Evolutionary conservation across 2,329 filamentous ascomycete species (phyloP).

Genomic region (Sporothrix brasiliensis): DNA sequence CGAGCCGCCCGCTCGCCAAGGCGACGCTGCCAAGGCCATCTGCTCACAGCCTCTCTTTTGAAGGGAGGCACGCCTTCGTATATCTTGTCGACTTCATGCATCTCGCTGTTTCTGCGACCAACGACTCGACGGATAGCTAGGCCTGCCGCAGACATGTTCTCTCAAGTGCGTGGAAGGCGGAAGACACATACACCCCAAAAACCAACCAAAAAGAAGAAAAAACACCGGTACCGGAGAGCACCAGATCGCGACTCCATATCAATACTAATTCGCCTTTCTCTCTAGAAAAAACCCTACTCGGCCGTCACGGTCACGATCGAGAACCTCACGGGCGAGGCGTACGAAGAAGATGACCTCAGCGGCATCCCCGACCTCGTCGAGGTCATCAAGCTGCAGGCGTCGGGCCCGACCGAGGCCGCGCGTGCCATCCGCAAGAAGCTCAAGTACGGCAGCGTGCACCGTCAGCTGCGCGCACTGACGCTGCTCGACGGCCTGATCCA

Average conservation of each 20-base stretch:
- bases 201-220: too few relatives aligned
- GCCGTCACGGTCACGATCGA: slow-evolving; percentile 93
- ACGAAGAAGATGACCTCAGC: slow-evolving; percentile 86
- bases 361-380: slow-evolving; percentile 94
- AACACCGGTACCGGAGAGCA: background rate
- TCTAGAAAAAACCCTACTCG: slow-evolving; percentile 82
- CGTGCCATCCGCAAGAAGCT: slow-evolving; percentile 95
- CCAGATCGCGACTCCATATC: too few relatives aligned
- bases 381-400: slow-evolving; percentile 84
- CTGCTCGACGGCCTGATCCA: slow-evolving; percentile 92
- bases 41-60: background rate
- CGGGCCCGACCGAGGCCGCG: slow-evolving; percentile 85
- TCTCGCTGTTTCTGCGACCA: background rate
- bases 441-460: slow-evolving; percentile 95
- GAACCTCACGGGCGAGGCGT: slow-evolving; percentile 83
- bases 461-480: slow-evolving; percentile 83
- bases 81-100: background rate
- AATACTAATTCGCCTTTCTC: background rate
- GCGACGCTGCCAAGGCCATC: background rate
- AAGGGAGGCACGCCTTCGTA: background rate
- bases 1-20: slow-evolving; percentile 12
- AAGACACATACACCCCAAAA: background rate
- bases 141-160: slow-evolving; percentile 20
- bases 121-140: too few relatives aligned
- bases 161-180: slow-evolving; percentile 22